phyloP scores from a whole-genome alignment of 1,284 basidiomycete genomes.

The Pisolithus thermaeus region DNA sequence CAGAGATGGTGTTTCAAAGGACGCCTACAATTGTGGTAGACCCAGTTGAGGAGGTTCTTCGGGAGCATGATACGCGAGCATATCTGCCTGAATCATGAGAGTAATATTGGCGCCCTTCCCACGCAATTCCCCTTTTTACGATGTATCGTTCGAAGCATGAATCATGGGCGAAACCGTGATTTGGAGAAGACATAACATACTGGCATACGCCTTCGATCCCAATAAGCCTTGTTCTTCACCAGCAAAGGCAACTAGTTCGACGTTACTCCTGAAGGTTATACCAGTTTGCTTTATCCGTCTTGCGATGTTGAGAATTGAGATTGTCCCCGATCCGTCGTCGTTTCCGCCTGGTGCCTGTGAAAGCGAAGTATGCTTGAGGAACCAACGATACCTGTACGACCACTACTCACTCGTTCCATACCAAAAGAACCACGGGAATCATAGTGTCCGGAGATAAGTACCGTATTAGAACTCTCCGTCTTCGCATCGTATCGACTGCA shows the following conservation, averaged over 20 bases:
- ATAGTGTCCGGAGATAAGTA: constrained; percentile 80
- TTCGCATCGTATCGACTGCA: constrained; percentile 49
- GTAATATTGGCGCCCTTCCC: constrained; percentile 59
- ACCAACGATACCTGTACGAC: neutral
- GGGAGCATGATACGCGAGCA: constrained; percentile 74
- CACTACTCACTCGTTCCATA: constrained; percentile 20
- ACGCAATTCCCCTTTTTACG: constrained; percentile 49
- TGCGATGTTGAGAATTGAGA: constrained; percentile 72
- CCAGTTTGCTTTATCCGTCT: too few relatives aligned
- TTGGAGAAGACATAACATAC: constrained; percentile 34
- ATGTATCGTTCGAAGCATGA: neutral
- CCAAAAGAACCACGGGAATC: constrained; percentile 85
- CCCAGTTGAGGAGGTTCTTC: constrained; percentile 78
- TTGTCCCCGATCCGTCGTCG: constrained; percentile 79
- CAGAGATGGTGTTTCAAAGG: neutral
- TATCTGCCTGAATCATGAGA: constrained; percentile 87
- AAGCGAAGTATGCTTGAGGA: too few relatives aligned
- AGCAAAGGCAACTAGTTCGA: constrained; percentile 66
- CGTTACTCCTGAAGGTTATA: constrained; percentile 59
- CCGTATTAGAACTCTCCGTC: constrained; percentile 50
- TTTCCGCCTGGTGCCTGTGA: constrained; percentile 46
- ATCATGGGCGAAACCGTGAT: neutral
- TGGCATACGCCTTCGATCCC: constrained; percentile 62
- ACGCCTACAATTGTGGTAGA: constrained; percentile 50
- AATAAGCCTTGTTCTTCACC: constrained; percentile 65